Evolutionary conservation across 129 eudicot genomes (phyloP).

Genomic region (Lactuca saligna): DNA sequence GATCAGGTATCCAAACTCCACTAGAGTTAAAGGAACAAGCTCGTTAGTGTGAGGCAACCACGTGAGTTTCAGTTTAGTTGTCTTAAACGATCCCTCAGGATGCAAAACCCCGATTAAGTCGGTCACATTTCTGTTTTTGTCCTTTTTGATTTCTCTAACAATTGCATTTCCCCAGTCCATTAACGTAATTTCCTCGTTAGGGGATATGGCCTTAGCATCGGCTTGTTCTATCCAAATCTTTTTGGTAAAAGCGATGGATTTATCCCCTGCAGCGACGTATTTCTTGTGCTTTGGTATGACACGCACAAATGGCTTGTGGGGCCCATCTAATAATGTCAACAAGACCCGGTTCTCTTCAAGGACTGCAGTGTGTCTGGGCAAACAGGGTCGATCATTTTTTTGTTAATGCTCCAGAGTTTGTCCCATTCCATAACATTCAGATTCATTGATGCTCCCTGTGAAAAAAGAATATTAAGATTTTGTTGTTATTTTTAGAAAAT

Average conservation of each 20-base stretch:
- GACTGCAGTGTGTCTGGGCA: too few relatives aligned
- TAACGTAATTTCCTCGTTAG: constrained; percentile 73
- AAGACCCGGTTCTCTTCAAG: too few relatives aligned
- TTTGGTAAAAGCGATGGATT: too few relatives aligned
- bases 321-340: too few relatives aligned
- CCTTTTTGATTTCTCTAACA: constrained; percentile 61
- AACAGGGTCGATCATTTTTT: too few relatives aligned
- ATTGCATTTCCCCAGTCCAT: constrained; percentile 98
- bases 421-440: too few relatives aligned
- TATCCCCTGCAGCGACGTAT: too few relatives aligned
- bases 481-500: not conserved
- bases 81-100: constrained; percentile 83
- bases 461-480: not conserved
- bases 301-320: too few relatives aligned
- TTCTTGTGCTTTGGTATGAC: too few relatives aligned
- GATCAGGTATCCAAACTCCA: constrained; percentile 83
- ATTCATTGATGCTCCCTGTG: constrained; percentile 86
- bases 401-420: too few relatives aligned
- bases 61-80: constrained; percentile 84
- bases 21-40: constrained; percentile 55
- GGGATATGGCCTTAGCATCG: constrained; percentile 70
- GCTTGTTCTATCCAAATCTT: constrained; percentile 55
- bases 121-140: not conserved
- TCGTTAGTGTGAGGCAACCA: constrained; percentile 74
- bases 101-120: constrained; percentile 67